These are phyloP conservation scores for Atkinsonella texensis DNA, from an alignment of 2,329 filamentous ascomycete genomes.

Conservation along the genomic window DNA sequence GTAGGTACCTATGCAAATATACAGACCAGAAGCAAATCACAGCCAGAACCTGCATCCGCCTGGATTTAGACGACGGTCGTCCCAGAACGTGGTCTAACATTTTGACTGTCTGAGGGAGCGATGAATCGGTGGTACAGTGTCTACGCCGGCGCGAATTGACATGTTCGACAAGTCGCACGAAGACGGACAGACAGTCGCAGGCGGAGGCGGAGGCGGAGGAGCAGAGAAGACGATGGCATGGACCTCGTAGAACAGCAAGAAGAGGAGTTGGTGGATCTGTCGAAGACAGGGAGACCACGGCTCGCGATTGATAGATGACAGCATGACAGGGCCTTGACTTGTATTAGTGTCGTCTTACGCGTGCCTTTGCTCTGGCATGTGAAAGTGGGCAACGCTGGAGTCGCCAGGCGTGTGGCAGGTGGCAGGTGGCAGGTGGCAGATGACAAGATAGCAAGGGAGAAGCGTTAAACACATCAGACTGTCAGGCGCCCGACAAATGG, in stretches of 20 bases:
- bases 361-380: conserved; percentile 1
- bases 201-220: too few relatives aligned
- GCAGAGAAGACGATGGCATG: too few relatives aligned
- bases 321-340: neutral
- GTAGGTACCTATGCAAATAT: conserved; percentile 59
- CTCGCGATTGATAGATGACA: neutral
- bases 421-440: too few relatives aligned
- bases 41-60: conserved; percentile 82
- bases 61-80: conserved; percentile 79
- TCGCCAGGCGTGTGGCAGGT: neutral
- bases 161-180: neutral
- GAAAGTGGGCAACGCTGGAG: neutral
- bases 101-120: conserved; percentile 3
- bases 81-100: conserved; percentile 85
- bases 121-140: neutral
- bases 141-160: neutral
- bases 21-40: conserved; percentile 86
- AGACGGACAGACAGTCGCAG: neutral
- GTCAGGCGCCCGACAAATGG: too few relatives aligned
- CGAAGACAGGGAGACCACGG: too few relatives aligned
- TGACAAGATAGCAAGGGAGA: too few relatives aligned
- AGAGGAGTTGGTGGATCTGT: too few relatives aligned
- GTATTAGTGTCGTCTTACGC: neutral
- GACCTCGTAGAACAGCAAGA: too few relatives aligned
- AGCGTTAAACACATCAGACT: too few relatives aligned